Evolutionary conservation across 441 rosid species (phyloP), one percentile per base, ranked within the genome.

Genomic region (Euphorbia celastroides): DNA sequence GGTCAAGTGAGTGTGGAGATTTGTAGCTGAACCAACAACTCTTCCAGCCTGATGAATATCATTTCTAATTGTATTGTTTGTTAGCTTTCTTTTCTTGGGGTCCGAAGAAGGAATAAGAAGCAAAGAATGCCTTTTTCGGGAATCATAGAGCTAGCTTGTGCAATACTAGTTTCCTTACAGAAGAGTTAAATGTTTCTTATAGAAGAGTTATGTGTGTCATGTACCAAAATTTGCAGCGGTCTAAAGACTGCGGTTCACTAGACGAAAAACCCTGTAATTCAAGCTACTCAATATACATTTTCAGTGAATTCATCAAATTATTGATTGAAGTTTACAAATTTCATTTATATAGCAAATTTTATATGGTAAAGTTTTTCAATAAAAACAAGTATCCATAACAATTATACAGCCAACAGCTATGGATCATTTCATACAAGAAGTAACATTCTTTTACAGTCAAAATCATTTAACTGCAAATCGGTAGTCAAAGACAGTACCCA

Each of bases 1-100:
- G 98, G 98, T 42, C 88, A 81, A 81, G 98, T 89, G 78, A 86
- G 99, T 94, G 30, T 92, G 98, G 99, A 86, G 83, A 28, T 91
- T 89, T 84, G 74, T 66, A 59, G 77, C 82, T 1, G 88, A 80
- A 67, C 79, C 85, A 67, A 79, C 85, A 73, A 61, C 77, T 48
- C 60, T 79, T 6, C 6, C 66, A 6, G 23, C 81, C 65, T 81
- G 75, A 72, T 77, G 70, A 36, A 31, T 25, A 0, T 59, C 71
- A 51, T 46, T 44, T 55, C 42, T 60, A 11, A 57, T 20, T 36
- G 55, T 65, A 42, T 60, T 62, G 71, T 74, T 57, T 41, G 65
- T 28, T 66, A 62, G n/a, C 65, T 28, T 71, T 64, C 32, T 41
- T 63, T 68, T 70, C 61, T 56, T 17, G 27, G 65, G 61, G 17